These are phyloP conservation scores for Hemerocallis citrina DNA, from an alignment of 106 monocot genomes.

Conservation along the genomic window DNA sequence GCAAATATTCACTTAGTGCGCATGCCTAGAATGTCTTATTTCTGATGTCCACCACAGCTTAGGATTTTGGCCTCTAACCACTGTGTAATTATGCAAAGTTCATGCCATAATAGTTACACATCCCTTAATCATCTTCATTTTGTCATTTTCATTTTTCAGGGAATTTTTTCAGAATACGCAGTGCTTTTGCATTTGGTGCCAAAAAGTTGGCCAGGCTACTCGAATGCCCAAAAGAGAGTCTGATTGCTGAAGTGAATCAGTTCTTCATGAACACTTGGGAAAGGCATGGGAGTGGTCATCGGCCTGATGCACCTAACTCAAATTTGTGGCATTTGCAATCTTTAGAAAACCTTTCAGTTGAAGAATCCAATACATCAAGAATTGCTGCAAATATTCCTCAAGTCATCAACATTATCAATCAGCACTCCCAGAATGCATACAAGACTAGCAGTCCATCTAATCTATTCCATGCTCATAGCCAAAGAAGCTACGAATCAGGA, in stretches of 20 bases:
- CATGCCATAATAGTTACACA: too few species aligned
- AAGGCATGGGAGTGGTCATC: slow-evolving; percentile 58
- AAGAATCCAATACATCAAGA: slow-evolving; percentile 15
- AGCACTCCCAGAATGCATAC: slow-evolving; percentile 14
- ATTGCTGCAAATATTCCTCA: slow-evolving; percentile 15
- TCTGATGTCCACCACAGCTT: too few species aligned
- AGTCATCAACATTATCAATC: slow-evolving; percentile 14
- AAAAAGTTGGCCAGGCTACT: slow-evolving; percentile 58
- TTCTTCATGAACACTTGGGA: slow-evolving; percentile 86
- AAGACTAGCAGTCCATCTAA: slow-evolving; percentile 16
- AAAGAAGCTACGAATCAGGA: slow-evolving; percentile 23
- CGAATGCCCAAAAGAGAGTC: slow-evolving; percentile 52
- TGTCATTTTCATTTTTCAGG: slow-evolving; percentile 41
- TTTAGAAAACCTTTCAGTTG: slow-evolving; percentile 10
- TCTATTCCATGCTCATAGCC: slow-evolving; percentile 13
- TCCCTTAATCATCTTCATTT: too few species aligned
- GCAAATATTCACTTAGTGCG: too few species aligned
- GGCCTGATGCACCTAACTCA: slow-evolving; percentile 59
- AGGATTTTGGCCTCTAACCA: too few species aligned
- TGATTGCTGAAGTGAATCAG: slow-evolving; percentile 65
- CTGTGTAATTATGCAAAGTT: too few species aligned
- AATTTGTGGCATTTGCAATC: slow-evolving; percentile 6
- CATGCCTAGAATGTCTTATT: too few species aligned
- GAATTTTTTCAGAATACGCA: slow-evolving; percentile 68
- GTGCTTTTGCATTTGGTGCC: slow-evolving; percentile 83